Percentiles rank a stretch among this genome's conserved stretches.
Evolutionary conservation across 2,329 filamentous ascomycete species (phyloP).

Genomic region (Beauveria sp.): DNA sequence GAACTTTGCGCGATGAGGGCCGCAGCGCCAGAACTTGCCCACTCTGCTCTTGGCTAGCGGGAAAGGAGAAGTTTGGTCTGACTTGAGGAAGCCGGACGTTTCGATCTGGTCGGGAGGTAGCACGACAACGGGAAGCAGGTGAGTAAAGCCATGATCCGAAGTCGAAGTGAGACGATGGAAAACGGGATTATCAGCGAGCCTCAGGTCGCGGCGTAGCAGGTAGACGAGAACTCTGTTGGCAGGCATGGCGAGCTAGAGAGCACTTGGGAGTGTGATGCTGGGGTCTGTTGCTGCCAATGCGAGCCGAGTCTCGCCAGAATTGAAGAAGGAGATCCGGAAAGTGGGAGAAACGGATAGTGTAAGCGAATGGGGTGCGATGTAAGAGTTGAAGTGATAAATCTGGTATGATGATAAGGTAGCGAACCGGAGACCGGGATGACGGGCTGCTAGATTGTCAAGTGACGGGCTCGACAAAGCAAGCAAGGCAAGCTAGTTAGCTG

Average conservation of each 20-base stretch:
- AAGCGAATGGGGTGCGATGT: background rate
- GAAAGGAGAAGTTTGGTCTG: slow-evolving; percentile 52
- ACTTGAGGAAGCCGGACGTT: slow-evolving; percentile 62
- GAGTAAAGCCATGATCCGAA: slow-evolving; percentile 50
- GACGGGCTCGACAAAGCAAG: background rate
- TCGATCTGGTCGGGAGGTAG: slow-evolving; percentile 66
- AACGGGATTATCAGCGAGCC: slow-evolving; percentile 67
- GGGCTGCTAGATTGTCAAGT: background rate
- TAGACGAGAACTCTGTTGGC: slow-evolving; percentile 55
- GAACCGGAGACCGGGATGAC: slow-evolving; percentile 4
- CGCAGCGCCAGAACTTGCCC: slow-evolving; percentile 65
- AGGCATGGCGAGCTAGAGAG: slow-evolving; percentile 21
- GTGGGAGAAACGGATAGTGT: no score
- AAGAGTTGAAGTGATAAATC: background rate
- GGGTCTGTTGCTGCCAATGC: background rate
- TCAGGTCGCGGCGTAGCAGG: slow-evolving; percentile 63
- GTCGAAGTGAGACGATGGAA: slow-evolving; percentile 49
- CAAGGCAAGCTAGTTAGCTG: background rate
- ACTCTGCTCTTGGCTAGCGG: slow-evolving; percentile 59
- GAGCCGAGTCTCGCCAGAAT: background rate
- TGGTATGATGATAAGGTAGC: slow-evolving; percentile 5
- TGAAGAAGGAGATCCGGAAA: background rate
- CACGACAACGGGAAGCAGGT: slow-evolving; percentile 64
- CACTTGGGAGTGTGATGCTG: background rate
- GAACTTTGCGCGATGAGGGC: slow-evolving; percentile 64